Evolutionary conservation across 345 rosid species (phyloP), one percentile per base, ranked within the genome.

Genomic region (Citrus unshiu): DNA sequence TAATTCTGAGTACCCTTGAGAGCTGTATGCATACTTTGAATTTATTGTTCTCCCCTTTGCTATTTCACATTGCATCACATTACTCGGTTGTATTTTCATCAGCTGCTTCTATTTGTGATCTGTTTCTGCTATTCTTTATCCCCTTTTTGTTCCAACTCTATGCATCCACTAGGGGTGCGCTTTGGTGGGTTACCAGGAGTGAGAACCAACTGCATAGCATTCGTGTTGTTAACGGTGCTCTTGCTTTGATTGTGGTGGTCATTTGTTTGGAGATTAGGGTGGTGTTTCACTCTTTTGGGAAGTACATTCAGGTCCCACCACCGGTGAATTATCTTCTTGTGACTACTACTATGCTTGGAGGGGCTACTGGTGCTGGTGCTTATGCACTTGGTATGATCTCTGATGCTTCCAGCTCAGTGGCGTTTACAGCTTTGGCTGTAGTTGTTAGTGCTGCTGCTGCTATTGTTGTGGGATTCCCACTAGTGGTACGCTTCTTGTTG

Each of bases 241-340:
- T 97, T 70, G 94, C 99, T n/a, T 74, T 93, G 89, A 88, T 94
- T 77, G 87, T 93, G 70, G 86, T 92, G 61, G 98, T 97, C 72
- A 83, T 97, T 8, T 90, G 97, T 80, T 90, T 97, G 87, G 99
- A 97, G 93, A 80, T 93, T 79, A 89, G 99, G 82, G 98, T 94
- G 83, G 91, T 97, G 77, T 97, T 97, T 85, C 98, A 87, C 71
- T 93, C 99, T 3, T 97, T 94, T 83, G 99, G 97, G 80, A 89
- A 89, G 83, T 97, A 97, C 79, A 91, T 97, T 82, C 99, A 97
- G 85, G 95, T 97, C 64, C 98, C 98, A 3, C 93, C 97, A 2
- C 99, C 99, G 0, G 80, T 90, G 72, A 97, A 90, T 75, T 96
- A 94, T 86, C 85, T 96, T 77, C 89, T 97, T 79, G 98, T 97